Evolutionary conservation across 805 yeast genomes (phyloP).

Genomic region (Zygotorulaspora sp.): DNA sequence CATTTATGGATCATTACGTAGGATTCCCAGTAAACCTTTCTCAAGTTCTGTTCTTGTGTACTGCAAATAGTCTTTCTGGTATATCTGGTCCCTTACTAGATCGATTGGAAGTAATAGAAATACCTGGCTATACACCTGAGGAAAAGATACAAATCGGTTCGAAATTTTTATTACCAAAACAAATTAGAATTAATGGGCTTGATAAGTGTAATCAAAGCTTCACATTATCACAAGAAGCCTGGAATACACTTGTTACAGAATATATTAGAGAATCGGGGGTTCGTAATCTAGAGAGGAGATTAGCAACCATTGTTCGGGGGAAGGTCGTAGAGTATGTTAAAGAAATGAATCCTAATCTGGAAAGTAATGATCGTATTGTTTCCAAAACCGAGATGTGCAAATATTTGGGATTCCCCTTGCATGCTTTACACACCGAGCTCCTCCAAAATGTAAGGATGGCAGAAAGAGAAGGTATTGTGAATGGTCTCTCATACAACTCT

Average conservation of each 20-base stretch:
- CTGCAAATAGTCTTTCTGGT: slow-evolving; percentile 72
- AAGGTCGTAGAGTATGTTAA: slow-evolving; percentile 66
- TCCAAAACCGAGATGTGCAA: slow-evolving; percentile 53
- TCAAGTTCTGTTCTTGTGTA: slow-evolving; percentile 75
- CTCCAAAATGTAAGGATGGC: slow-evolving; percentile 45
- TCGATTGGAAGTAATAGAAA: slow-evolving; percentile 75
- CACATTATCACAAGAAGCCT: slow-evolving; percentile 46
- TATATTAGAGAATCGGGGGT: slow-evolving; percentile 88
- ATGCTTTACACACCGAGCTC: slow-evolving; percentile 40
- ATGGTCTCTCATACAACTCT: slow-evolving; percentile 82
- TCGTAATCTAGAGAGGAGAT: slow-evolving; percentile 66
- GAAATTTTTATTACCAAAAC: slow-evolving; percentile 70
- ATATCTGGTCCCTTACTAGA: slow-evolving; percentile 76
- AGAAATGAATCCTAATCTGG: slow-evolving; percentile 12
- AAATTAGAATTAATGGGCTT: slow-evolving; percentile 63
- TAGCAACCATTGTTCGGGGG: slow-evolving; percentile 73
- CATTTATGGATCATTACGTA: slow-evolving; percentile 75
- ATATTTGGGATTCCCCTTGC: slow-evolving; percentile 65
- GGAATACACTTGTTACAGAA: slow-evolving; percentile 57
- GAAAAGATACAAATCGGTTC: slow-evolving; percentile 73
- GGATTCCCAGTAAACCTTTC: slow-evolving; percentile 85
- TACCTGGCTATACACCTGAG: slow-evolving; percentile 72
- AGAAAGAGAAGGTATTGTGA: slow-evolving; percentile 65
- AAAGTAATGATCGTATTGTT: slow-evolving; percentile 40
- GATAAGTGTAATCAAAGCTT: slow-evolving; percentile 35